phyloP scores from a whole-genome alignment of 306 rosid genomes.

The Pyrus bretschneideri region DNA sequence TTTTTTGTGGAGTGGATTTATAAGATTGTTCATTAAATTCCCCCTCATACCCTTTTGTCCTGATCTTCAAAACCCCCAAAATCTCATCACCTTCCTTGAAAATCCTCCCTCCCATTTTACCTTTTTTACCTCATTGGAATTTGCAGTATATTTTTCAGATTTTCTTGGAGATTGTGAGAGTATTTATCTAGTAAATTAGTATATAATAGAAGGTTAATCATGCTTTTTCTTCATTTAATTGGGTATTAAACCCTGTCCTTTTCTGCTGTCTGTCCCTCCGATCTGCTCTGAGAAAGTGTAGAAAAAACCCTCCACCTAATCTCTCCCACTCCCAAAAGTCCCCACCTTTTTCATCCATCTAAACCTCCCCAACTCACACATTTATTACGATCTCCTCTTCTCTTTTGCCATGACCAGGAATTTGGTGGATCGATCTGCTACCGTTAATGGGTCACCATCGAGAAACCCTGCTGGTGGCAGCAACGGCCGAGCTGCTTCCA shows the following conservation, averaged over 20 bases:
- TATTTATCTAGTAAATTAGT: neutral
- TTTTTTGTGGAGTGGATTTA: neutral
- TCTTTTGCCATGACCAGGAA: conserved; percentile 42
- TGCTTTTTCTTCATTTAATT: conserved; percentile 2
- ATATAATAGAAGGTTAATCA: neutral
- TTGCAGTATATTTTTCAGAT: neutral
- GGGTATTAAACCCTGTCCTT: conserved; percentile 6
- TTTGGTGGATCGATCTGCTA: conserved; percentile 41
- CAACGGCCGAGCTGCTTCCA: conserved; percentile 26
- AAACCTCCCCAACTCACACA: neutral
- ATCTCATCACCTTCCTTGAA: conserved; percentile 18
- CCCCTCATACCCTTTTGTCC: conserved; percentile 1
- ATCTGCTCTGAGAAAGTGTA: conserved; percentile 7
- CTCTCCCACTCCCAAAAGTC: neutral
- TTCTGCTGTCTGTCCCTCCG: conserved; percentile 3
- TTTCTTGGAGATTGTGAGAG: conserved; percentile 7
- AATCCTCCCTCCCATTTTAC: neutral
- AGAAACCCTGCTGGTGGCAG: conserved; percentile 28
- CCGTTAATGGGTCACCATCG: conserved; percentile 44
- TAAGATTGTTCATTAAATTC: neutral
- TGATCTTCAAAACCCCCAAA: conserved; percentile 1
- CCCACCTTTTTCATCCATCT: neutral
- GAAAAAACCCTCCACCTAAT: neutral
- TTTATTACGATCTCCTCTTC: neutral
- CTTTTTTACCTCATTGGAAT: neutral